phyloP scores from a whole-genome alignment of 352 stramenopile species.

The Globisporangium rhizosaccharum region DNA sequence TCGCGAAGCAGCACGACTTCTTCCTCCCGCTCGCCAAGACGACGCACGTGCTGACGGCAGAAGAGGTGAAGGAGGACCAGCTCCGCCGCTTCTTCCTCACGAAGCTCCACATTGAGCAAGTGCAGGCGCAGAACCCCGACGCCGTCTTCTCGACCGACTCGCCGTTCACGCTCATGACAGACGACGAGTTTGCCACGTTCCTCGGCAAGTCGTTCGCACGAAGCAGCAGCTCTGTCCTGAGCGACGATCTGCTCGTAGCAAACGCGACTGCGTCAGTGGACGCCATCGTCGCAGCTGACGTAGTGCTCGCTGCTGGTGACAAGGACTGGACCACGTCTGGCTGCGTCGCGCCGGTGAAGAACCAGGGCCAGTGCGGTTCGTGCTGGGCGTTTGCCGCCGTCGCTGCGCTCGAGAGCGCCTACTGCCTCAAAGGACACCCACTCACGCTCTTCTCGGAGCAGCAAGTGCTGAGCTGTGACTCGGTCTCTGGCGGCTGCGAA shows the following conservation, averaged over 20 bases:
- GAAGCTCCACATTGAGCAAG: conserved; percentile 53
- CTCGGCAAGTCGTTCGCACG: conserved; percentile 37
- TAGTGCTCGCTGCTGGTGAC: conserved; percentile 7
- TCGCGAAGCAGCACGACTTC: conserved; percentile 45
- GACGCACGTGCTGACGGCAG: conserved; percentile 7
- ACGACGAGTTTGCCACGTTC: conserved; percentile 58
- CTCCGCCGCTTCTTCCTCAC: conserved; percentile 55
- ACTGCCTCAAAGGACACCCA: conserved; percentile 69
- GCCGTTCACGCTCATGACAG: conserved; percentile 68
- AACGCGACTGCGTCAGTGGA: conserved; percentile 16
- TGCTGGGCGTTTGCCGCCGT: conserved; percentile 97
- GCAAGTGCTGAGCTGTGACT: conserved; percentile 90
- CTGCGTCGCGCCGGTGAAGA: conserved; percentile 82
- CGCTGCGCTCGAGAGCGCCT: conserved; percentile 87
- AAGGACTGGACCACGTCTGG: conserved; percentile 61
- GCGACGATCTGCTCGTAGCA: neutral
- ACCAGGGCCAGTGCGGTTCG: conserved; percentile 96
- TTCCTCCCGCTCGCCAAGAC: conserved; percentile 14
- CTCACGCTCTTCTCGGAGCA: conserved; percentile 90
- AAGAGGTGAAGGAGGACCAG: conserved; percentile 28
- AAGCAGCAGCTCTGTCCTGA: conserved; percentile 2
- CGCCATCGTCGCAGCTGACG: conserved; percentile 19
- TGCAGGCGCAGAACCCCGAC: conserved; percentile 43
- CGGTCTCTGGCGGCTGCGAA: conserved; percentile 76
- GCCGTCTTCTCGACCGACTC: conserved; percentile 61